A percentile compares a stretch with the other conserved stretches of the same genome.
Evolutionary conservation across 768 basidiomycete genomes (phyloP).

Genomic region (Lenzites betulinus): DNA sequence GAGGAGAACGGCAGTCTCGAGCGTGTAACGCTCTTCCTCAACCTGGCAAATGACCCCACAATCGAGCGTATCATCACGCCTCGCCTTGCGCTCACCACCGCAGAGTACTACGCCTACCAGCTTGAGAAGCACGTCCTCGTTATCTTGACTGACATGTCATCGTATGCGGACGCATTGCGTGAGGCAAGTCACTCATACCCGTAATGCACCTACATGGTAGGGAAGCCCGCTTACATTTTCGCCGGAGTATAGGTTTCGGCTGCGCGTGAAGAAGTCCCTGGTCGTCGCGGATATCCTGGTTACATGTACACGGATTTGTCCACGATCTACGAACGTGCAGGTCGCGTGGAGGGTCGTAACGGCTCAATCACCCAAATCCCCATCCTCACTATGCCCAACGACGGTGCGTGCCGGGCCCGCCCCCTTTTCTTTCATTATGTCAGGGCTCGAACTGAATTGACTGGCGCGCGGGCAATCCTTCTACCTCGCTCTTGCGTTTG

Average conservation of each 20-base stretch:
- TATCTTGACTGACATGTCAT: constrained; percentile 99
- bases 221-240: constrained; percentile 6
- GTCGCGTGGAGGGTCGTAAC: constrained; percentile 95
- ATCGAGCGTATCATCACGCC: constrained; percentile 99
- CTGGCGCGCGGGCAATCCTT: background rate
- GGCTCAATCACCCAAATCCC: constrained; percentile 99
- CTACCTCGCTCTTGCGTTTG: constrained; percentile 1
- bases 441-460: background rate
- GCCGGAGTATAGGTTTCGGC: constrained; percentile 75
- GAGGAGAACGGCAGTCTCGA: constrained; percentile 98
- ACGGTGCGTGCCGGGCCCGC: constrained; percentile 58
- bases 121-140: constrained; percentile 99
- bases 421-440: background rate
- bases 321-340: constrained; percentile 99
- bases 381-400: constrained; percentile 99
- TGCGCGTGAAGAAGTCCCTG: constrained; percentile 98
- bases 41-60: constrained; percentile 98
- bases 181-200: constrained; percentile 57
- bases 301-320: constrained; percentile 99
- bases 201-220: background rate
- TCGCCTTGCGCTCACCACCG: constrained; percentile 95
- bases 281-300: constrained; percentile 97
- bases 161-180: constrained; percentile 94
- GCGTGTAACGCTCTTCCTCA: constrained; percentile 97
- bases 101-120: constrained; percentile 99